A percentile compares a stretch with the other conserved stretches of the same genome.
phyloP scores from a whole-genome alignment of 805 yeast species.

The Candida xyloterini region DNA sequence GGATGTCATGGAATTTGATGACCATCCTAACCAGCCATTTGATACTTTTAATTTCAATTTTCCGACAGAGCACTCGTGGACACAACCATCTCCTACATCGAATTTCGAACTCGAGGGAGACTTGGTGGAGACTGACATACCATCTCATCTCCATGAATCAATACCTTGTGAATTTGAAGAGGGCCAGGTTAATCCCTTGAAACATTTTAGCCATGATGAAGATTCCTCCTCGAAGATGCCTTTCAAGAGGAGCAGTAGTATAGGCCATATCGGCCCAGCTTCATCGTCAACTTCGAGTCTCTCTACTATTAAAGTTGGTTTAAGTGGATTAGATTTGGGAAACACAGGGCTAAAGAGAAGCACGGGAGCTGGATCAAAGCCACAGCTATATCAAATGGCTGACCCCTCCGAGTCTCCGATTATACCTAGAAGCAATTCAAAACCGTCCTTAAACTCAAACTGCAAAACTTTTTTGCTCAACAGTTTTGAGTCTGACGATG shows the following conservation, averaged over 20 bases:
- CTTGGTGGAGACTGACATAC: constrained; percentile 2
- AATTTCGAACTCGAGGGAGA: neutral
- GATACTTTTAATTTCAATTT: neutral
- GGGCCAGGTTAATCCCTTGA: neutral
- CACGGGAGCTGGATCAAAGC: constrained; percentile 31
- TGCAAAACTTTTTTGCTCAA: constrained; percentile 35
- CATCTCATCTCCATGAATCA: neutral
- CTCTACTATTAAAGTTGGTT: constrained; percentile 32
- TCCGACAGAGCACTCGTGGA: neutral
- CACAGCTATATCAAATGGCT: constrained; percentile 28
- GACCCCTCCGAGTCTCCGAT: constrained; percentile 30
- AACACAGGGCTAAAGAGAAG: constrained; percentile 28
- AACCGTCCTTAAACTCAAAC: constrained; percentile 8
- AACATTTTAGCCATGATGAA: constrained; percentile 5
- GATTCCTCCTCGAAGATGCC: constrained; percentile 3
- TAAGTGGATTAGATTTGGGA: constrained; percentile 32
- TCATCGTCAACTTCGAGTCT: constrained; percentile 15
- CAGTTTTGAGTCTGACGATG: constrained; percentile 35
- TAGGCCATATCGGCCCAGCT: constrained; percentile 19
- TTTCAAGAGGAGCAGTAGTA: constrained; percentile 17
- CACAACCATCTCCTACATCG: neutral
- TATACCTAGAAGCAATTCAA: constrained; percentile 8
- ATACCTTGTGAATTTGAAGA: neutral
- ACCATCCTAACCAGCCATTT: neutral
- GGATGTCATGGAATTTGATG: constrained; percentile 28